Conservation (phyloP, 2,329 filamentous ascomycete genomes). For the Huntiella decipiens region DNA sequence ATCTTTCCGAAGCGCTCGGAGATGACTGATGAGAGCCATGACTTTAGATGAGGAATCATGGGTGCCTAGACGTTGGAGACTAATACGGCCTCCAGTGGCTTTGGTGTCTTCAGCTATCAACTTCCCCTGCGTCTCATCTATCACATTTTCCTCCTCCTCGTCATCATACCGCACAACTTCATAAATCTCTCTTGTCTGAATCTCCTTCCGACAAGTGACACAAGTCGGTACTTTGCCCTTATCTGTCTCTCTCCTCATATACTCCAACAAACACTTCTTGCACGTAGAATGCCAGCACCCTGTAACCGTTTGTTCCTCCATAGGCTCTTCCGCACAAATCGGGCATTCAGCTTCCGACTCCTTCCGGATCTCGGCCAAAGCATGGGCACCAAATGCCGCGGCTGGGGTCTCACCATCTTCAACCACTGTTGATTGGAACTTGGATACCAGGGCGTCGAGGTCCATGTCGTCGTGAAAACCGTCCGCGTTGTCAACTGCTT, state of each 20-base stretch:
- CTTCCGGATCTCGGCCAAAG: constrained; percentile 75
- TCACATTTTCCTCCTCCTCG: constrained; percentile 22
- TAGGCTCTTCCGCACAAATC: constrained; percentile 86
- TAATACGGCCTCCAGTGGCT: constrained; percentile 26
- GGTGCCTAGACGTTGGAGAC: constrained; percentile 38
- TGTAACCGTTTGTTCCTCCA: constrained; percentile 85
- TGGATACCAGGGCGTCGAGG: constrained; percentile 63
- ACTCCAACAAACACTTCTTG: constrained; percentile 78
- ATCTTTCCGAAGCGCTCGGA: constrained; percentile 47
- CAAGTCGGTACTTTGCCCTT: constrained; percentile 61
- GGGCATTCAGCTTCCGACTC: constrained; percentile 82
- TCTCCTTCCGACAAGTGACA: constrained; percentile 72
- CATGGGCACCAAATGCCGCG: constrained; percentile 59
- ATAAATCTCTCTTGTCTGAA: constrained; percentile 73
- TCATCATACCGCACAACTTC: constrained; percentile 72
- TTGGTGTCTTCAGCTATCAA: neutral
- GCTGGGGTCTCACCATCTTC: constrained; percentile 32
- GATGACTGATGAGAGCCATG: constrained; percentile 53
- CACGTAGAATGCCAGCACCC: constrained; percentile 97
- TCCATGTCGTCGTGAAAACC: constrained; percentile 94
- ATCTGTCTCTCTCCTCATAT: constrained; percentile 70
- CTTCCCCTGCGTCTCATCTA: neutral
- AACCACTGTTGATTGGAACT: constrained; percentile 53
- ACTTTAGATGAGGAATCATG: constrained; percentile 76
- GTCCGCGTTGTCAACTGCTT: constrained; percentile 57